Base-by-base conservation (phyloP, 768 basidiomycete genomes). In the Tulasnella sp. region DNA sequence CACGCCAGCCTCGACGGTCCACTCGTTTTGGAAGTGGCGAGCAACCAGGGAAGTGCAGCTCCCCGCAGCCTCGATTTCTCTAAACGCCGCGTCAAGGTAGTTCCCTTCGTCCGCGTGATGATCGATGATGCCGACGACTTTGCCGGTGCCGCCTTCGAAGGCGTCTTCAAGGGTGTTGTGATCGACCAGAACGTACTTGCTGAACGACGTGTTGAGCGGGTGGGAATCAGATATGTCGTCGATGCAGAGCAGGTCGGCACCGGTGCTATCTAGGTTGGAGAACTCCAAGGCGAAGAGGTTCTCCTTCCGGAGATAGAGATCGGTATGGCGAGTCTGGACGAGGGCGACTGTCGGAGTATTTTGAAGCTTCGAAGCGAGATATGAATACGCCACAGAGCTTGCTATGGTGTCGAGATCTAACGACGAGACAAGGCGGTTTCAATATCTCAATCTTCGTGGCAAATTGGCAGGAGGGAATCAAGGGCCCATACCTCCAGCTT, bases 81-180 rank as follows among this genome's bases (percentile, higher is more conserved):
- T 89, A 3, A 93, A 92, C n/a, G 87, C 84, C 0, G 90, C 88
- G 74, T 88, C 87, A 5, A 83, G 83, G 83, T 98, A 88, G 2
- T 87, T 83, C 0, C 87, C 86, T 82, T 99, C 96, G 83, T 99
- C 97, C 20, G 87, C 90, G 82, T 99, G 96, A 82, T 99, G 97
- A 83, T 99, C 98, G 37, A 99, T 85, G 75, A 99, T 86, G 3
- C 92, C 91, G 0, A 89, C 86, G 13, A 99, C 94, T 23, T 84
- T 84, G 0, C 51, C 16, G 73, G 48, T 2, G 84, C 80, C 55
- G 61, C 77, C n/a, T 55, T 39, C 82, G 89, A 92, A 48, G 82
- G 81, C 1, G 85, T 81, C 37, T 83, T 84, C 29, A 7, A 98
- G 87, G 10, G 86, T 86, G 82, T 99, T 99, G 84, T 98, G 96